These are phyloP conservation scores for Sordariomycetes sp. DNA, from an alignment of 2,329 filamentous ascomycete genomes.

Conservation along the genomic window DNA sequence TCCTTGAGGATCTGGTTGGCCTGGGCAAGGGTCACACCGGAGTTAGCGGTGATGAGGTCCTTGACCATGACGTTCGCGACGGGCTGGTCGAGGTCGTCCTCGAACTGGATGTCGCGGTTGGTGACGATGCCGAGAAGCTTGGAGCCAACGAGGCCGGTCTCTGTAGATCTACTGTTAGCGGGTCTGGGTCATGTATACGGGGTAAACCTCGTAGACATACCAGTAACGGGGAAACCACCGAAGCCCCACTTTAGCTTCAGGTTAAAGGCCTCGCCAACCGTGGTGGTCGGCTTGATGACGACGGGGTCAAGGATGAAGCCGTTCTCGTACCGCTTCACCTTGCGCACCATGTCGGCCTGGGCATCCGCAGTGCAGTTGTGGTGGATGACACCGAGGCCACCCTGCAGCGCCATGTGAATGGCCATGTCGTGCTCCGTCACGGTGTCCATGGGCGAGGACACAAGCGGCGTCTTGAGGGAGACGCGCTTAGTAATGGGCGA, in stretches of 20 bases:
- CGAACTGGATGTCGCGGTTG: constrained; percentile 95
- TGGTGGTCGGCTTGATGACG: constrained; percentile 76
- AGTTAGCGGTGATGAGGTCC: constrained; percentile 76
- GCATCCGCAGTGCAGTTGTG: constrained; percentile 98
- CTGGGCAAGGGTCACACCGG: constrained; percentile 72
- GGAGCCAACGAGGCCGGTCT: constrained; percentile 82
- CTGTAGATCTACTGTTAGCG: constrained; percentile 31
- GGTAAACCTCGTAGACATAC: constrained; percentile 46
- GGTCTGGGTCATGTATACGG: background rate
- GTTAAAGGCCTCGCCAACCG: constrained; percentile 79
- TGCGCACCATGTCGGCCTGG: constrained; percentile 97
- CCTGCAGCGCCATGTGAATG: constrained; percentile 87
- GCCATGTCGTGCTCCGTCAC: constrained; percentile 99
- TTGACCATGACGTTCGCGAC: constrained; percentile 92
- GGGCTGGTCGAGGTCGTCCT: constrained; percentile 56
- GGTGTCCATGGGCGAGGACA: constrained; percentile 98
- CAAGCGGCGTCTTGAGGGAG: constrained; percentile 87
- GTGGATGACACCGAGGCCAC: constrained; percentile 88
- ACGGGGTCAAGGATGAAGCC: constrained; percentile 96
- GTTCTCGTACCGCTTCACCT: constrained; percentile 99
- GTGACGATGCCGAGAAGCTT: constrained; percentile 97
- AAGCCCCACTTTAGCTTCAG: constrained; percentile 98
- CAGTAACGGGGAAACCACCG: constrained; percentile 95
- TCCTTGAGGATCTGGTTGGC: constrained; percentile 87
- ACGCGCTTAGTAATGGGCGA: constrained; percentile 92